Base-by-base conservation (phyloP, 1,139 yeast genomes). In the Geotrichum restrictum region DNA sequence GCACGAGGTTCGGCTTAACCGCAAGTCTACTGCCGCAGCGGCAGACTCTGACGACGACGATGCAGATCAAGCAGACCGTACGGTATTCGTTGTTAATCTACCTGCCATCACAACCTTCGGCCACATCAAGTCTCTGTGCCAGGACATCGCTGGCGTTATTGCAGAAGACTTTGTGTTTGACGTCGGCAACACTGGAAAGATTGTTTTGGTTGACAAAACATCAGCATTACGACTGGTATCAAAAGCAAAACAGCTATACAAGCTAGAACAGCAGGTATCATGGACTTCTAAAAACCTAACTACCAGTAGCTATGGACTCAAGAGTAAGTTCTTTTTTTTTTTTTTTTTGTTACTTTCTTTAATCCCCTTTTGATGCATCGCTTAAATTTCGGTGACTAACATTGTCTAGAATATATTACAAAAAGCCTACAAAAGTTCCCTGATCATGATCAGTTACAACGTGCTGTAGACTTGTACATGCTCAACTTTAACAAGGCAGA, bases 121-220 rank as follows among this genome's bases (percentile, higher is more conserved):
- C 34, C 73, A 74, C 27, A 66, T 88, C 43, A 84, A 81, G 64
- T 74, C 74, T 54, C 76, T 81, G 49, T 80, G 88, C 62, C 80
- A 78, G 56, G 71, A 76, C 5, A 18, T 85, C 82, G 63, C 79
- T 73, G 52, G 85, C 80, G 43, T 87, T 18, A 76, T 85, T 16
- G 72, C 85, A 22, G 86, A 83, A 63, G 69, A 71, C 56, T 73
- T 60, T 56, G 62, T 50, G 27, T 51, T 54, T 3, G 56, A 65
- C 29, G 57, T 37, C 52, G 71, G 65, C 2, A 66, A 76, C 38
- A 76, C 74, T 56, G 94, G 87, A 1, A 73, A 88, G 14, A 75
- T 88, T 32, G 80, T 81, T 27, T 83, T 91, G 64, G 79, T 89
- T 3, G 98, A 91, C 67, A 83, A 83, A 62, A 69, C 83, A 1